Evolutionary conservation across 192 early-diverging fungal species (phyloP).

Genomic region (Coemansia sp.): DNA sequence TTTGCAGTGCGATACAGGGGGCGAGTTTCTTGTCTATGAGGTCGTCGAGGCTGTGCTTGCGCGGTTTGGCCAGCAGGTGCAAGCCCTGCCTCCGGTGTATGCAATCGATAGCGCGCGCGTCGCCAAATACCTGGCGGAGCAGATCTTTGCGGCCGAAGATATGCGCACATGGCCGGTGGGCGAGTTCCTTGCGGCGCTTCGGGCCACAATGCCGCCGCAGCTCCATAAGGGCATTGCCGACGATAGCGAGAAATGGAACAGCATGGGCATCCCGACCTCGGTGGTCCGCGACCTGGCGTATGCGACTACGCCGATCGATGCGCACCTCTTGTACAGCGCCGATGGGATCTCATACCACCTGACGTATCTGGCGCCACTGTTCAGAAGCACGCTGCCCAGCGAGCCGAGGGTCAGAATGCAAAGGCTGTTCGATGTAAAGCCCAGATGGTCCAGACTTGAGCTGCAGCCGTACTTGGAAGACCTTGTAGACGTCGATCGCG

Average conservation of each 20-base stretch:
- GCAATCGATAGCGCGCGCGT: conserved; percentile 29
- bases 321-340: conserved; percentile 19
- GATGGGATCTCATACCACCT: conserved; percentile 11
- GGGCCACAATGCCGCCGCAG: conserved; percentile 48
- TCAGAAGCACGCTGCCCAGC: conserved; percentile 21
- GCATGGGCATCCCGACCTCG: conserved; percentile 27
- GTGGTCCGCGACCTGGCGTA: conserved; percentile 46
- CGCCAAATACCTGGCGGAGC: conserved; percentile 39
- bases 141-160: conserved; percentile 38
- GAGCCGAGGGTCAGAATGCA: conserved; percentile 35
- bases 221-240: conserved; percentile 9
- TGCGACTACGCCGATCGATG: conserved; percentile 24
- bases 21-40: conserved; percentile 14
- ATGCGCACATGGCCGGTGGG: conserved; percentile 35
- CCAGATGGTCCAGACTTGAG: conserved; percentile 33
- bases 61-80: conserved; percentile 13
- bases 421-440: conserved; percentile 38
- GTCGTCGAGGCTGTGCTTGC: conserved; percentile 36
- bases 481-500: conserved; percentile 36
- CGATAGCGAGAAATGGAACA: conserved; percentile 23
- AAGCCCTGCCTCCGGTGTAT: conserved; percentile 3
- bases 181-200: conserved; percentile 39
- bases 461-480: conserved; percentile 48
- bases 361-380: conserved; percentile 32
- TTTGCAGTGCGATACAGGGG: conserved; percentile 16